Evolutionary conservation across 129 eudicot genomes (phyloP).

Genomic region (Mikania micrantha): DNA sequence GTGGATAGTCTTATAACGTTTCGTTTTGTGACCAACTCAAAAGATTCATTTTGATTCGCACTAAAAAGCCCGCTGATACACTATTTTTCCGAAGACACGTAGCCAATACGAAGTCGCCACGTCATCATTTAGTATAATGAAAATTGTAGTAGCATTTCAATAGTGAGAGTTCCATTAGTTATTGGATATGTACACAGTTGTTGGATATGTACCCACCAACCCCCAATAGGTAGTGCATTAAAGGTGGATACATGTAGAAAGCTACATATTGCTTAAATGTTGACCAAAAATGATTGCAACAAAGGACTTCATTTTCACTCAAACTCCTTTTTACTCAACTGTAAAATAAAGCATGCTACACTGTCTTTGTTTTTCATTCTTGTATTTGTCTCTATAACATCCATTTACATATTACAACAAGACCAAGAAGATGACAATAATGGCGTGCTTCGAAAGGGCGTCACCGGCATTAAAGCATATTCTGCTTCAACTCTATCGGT

Average conservation of each 20-base stretch:
- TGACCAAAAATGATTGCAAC: constrained; percentile 52
- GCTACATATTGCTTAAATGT: constrained; percentile 53
- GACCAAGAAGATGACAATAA: constrained; percentile 16
- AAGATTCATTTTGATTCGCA: neutral
- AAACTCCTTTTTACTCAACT: constrained; percentile 26
- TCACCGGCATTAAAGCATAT: constrained; percentile 84
- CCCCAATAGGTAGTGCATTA: constrained; percentile 22
- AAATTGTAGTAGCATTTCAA: neutral
- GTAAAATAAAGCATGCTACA: constrained; percentile 23
- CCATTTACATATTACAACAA: constrained; percentile 9
- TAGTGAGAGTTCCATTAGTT: constrained; percentile 8
- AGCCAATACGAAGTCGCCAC: neutral
- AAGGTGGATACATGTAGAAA: constrained; percentile 8
- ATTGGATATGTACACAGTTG: constrained; percentile 28
- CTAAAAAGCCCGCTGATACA: neutral
- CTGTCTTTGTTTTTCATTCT: constrained; percentile 10
- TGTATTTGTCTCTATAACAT: constrained; percentile 13
- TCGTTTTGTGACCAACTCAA: neutral
- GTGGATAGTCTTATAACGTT: no score
- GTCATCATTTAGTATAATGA: neutral
- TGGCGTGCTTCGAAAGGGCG: constrained; percentile 69
- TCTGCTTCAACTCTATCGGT: constrained; percentile 75
- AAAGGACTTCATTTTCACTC: constrained; percentile 54
- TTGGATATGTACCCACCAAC: constrained; percentile 27
- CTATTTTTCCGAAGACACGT: neutral